phyloP scores from a whole-genome alignment of 2,329 filamentous ascomycete genomes.

The Massarina eburnea region DNA sequence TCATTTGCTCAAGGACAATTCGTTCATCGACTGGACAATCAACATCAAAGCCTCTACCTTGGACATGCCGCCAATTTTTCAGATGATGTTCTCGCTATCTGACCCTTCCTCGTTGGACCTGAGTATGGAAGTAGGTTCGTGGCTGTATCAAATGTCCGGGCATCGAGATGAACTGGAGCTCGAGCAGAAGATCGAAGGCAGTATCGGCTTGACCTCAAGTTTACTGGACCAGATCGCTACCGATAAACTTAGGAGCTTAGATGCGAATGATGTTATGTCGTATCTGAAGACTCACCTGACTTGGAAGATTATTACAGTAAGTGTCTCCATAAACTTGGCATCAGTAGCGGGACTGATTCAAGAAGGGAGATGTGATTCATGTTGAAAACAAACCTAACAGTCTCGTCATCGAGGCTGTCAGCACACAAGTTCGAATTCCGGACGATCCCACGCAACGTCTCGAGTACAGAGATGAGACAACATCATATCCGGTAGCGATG shows the following conservation, averaged over 20 bases:
- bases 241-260: constrained; percentile 21
- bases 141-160: constrained; percentile 25
- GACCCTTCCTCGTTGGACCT: constrained; percentile 18
- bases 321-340: constrained; percentile 5
- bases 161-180: constrained; percentile 9
- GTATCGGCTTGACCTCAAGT: constrained; percentile 25
- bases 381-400: constrained; percentile 14
- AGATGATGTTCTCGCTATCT: constrained; percentile 24
- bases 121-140: constrained; percentile 24
- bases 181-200: constrained; percentile 15
- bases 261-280: constrained; percentile 23
- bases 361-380: constrained; percentile 15
- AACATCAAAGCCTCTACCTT: constrained; percentile 10
- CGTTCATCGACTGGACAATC: constrained; percentile 32
- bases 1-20: constrained; percentile 4
- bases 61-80: constrained; percentile 19
- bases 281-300: constrained; percentile 28
- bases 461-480: constrained; percentile 15
- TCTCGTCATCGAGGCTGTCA: constrained; percentile 20
- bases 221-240: constrained; percentile 26
- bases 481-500: constrained; percentile 19
- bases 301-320: constrained; percentile 32
- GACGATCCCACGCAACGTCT: constrained; percentile 14
- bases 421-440: constrained; percentile 20
- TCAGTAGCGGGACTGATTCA: constrained; percentile 2